phyloP scores from a whole-genome alignment of 495 filamentous ascomycete species.

The Cryomyces minteri region DNA sequence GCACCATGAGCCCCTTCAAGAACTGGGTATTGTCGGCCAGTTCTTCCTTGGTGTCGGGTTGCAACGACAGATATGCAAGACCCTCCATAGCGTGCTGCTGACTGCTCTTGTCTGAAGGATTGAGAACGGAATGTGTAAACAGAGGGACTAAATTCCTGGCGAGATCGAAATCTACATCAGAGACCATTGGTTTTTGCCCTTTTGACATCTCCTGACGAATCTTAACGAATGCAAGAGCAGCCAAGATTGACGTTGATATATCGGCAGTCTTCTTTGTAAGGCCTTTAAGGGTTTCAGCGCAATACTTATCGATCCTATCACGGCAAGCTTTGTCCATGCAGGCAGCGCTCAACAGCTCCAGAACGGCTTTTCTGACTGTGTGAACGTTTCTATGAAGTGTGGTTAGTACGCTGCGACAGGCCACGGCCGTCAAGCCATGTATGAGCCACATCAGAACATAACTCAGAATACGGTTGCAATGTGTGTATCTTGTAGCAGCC shows the following conservation, averaged over 20 bases:
- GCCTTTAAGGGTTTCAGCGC: constrained; percentile 65
- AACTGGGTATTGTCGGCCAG: constrained; percentile 48
- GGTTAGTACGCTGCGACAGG: too few species aligned
- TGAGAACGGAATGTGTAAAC: constrained; percentile 61
- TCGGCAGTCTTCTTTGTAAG: constrained; percentile 49
- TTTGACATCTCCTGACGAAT: constrained; percentile 13
- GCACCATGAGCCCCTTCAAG: constrained; percentile 43
- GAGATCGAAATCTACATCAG: background rate
- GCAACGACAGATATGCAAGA: constrained; percentile 77
- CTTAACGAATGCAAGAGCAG: constrained; percentile 56
- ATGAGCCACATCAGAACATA: too few species aligned
- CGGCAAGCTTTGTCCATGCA: constrained; percentile 67
- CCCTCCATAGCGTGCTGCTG: constrained; percentile 66
- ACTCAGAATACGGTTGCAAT: too few species aligned
- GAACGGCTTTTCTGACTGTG: constrained; percentile 52
- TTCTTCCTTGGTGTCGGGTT: constrained; percentile 64
- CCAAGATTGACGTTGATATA: constrained; percentile 39
- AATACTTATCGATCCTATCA: constrained; percentile 61
- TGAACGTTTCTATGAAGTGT: too few species aligned
- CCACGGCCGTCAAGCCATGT: too few species aligned
- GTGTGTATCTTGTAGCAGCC: too few species aligned
- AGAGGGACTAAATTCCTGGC: constrained; percentile 55
- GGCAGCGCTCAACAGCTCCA: constrained; percentile 81
- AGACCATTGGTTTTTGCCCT: background rate
- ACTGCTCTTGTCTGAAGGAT: constrained; percentile 30